Percentiles rank a stretch among this genome's conserved stretches.
Conservation (phyloP, 176 grass and related monocot genomes). For the Musa itinerans region DNA sequence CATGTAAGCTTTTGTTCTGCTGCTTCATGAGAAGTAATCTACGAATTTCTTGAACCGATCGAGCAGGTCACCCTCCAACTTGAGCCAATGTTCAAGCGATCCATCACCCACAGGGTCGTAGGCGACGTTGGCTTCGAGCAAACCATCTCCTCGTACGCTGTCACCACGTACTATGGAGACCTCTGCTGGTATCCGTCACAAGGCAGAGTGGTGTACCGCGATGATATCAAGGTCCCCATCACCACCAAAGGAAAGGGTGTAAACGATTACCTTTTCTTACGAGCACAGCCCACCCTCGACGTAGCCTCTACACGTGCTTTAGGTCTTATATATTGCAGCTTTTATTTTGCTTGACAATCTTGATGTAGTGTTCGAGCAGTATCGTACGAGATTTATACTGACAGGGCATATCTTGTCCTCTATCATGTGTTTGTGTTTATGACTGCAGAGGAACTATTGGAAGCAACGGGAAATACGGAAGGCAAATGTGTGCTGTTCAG, state of each 20-base stretch:
- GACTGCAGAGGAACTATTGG: not conserved
- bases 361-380: not conserved
- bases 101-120: conserved; percentile 34
- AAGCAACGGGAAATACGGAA: not conserved
- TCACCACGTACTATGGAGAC: conserved; percentile 51
- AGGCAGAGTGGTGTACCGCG: conserved; percentile 37
- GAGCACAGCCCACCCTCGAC: conserved; percentile 22
- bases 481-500: conserved; percentile 24
- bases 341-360: not conserved
- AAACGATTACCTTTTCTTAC: conserved; percentile 33
- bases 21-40: not conserved
- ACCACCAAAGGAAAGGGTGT: conserved; percentile 29
- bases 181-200: conserved; percentile 52
- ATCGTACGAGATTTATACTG: too few species aligned
- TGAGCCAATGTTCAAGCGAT: conserved; percentile 71
- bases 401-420: too few species aligned
- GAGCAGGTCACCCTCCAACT: conserved; percentile 53
- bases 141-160: conserved; percentile 33
- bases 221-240: conserved; percentile 46
- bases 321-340: not conserved
- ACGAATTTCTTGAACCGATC: not conserved
- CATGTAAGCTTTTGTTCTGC: not conserved
- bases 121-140: conserved; percentile 39
- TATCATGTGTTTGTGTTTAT: not conserved
- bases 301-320: conserved; percentile 8